A percentile compares a stretch with the other conserved stretches of the same genome.
phyloP scores from a whole-genome alignment of 495 filamentous ascomycete species.

The Penicillium tannophilum region DNA sequence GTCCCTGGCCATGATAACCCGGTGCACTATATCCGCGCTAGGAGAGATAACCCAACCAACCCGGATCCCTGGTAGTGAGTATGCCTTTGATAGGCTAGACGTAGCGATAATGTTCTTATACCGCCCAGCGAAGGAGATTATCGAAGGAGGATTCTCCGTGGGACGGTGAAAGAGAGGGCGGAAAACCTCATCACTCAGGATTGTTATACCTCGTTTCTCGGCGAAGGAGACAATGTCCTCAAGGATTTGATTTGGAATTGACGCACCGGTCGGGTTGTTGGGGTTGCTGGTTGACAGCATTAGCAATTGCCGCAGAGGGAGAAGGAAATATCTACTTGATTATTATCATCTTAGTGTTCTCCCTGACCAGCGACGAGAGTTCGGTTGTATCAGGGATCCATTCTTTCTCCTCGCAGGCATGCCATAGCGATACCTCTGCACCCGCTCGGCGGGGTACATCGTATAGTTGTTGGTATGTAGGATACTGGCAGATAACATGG shows the following conservation, averaged over 20 bases:
- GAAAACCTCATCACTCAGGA: conserved; percentile 80
- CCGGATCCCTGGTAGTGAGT: conserved; percentile 74
- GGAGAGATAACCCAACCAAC: conserved; percentile 75
- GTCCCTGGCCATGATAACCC: conserved; percentile 61
- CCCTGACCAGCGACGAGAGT: conserved; percentile 60
- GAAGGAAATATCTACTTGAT: conserved; percentile 48
- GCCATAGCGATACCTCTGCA: conserved; percentile 77
- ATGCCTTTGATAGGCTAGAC: conserved; percentile 74
- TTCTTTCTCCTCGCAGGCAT: conserved; percentile 57
- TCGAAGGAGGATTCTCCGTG: conserved; percentile 58
- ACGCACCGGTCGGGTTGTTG: conserved; percentile 77
- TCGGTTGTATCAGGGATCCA: conserved; percentile 66
- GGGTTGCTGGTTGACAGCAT: conserved; percentile 52
- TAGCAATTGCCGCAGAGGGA: background rate
- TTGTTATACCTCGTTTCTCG: conserved; percentile 54
- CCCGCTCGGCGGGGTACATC: conserved; percentile 70
- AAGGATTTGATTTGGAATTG: conserved; percentile 58
- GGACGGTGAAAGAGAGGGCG: conserved; percentile 72
- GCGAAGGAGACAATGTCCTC: conserved; percentile 62
- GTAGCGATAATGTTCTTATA: conserved; percentile 66
- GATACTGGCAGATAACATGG: conserved; percentile 81
- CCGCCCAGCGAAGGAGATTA: conserved; percentile 65
- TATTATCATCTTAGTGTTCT: conserved; percentile 68
- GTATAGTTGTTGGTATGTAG: conserved; percentile 83
- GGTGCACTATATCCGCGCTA: conserved; percentile 57